Base-by-base conservation (phyloP, 495 filamentous ascomycete genomes). In the Penicillium atrosanguineum region DNA sequence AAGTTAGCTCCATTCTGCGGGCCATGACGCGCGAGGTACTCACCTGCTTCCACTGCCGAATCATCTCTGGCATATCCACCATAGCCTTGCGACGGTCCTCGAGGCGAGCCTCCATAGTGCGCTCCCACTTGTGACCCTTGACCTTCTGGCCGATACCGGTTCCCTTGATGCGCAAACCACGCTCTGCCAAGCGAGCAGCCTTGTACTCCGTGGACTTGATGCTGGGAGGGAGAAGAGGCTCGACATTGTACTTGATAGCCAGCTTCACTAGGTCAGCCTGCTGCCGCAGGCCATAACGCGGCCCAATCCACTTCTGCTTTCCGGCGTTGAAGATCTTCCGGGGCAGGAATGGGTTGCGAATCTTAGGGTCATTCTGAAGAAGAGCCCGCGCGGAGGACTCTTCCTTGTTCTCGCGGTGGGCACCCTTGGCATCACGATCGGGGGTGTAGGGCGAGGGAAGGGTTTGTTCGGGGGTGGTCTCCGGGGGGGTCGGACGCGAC, bases 251-350 rank as follows among this genome's bases (percentile, higher is more conserved):
- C 53, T 87, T 78, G 46, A 80, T 76, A 6, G 94, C 91, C 54
- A 96, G 60, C 74, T 96, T 96, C 52, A 91, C 88, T 28, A 98
- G 78, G 51, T 96, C 93, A 7, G 92, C 93, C 78, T 98, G 94
- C 34, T 87, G 81, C 40, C 95, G 82, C 48, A 95, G 78, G 4
- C 89, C 92, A 75, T 84, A 91, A 50, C 84, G 79, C 1, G 94
- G 90, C 48, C 87, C 75, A 53, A 87, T 83, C 91, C 91, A 96
- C 65, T 34, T 7, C 7, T 14, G 8, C 31, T 78, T 80, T 8
- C 85, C 85, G 0, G 89, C 93, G 6, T 73, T 69, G 38, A 85
- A 83, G 71, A 89, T 83, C 69, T 87, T 87, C 46, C 75, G 77
- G 1, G 86, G 78, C 59, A 82, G 72, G 78, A 96, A 96, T 3